Conservation (phyloP, 2,329 filamentous ascomycete genomes). For the Sphaerostilbella broomeana region DNA sequence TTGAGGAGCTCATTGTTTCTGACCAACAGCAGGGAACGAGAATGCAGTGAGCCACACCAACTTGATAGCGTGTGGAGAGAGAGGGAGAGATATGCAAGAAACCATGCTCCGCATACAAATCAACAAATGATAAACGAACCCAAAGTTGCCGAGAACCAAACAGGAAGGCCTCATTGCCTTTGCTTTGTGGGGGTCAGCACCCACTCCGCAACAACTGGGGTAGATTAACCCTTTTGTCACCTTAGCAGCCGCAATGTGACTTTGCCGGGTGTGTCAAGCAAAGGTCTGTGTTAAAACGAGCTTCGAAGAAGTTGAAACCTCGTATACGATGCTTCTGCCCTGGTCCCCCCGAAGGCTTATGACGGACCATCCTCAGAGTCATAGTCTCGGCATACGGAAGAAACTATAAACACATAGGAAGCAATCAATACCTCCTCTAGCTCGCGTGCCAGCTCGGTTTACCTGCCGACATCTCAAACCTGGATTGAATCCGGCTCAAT, state of each 20-base stretch:
- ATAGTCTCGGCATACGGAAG: no score
- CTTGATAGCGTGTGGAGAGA: not conserved
- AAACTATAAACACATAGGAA: no score
- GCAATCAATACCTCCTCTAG: not conserved
- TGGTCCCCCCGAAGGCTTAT: no score
- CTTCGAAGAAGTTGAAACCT: no score
- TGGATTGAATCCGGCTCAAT: constrained; percentile 3
- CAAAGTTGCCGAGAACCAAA: not conserved
- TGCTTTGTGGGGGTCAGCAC: constrained; percentile 8
- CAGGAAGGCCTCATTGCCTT: not conserved
- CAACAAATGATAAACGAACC: not conserved
- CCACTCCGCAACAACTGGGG: constrained; percentile 2
- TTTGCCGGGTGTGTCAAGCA: no score
- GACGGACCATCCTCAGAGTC: no score
- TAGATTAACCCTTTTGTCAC: no score
- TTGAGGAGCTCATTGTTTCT: no score
- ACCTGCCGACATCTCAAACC: not conserved
- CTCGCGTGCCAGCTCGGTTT: constrained; percentile 2
- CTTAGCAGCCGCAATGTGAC: no score
- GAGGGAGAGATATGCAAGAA: not conserved
- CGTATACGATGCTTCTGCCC: no score
- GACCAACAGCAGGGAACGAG: constrained; percentile 1
- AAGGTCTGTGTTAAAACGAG: no score
- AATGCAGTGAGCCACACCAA: constrained; percentile 4
- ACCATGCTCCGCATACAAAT: not conserved